Percentiles rank a stretch among this genome's conserved stretches.
These are phyloP conservation scores for Globisporangium polare DNA, from an alignment of 352 stramenopile genomes.

Conservation along the genomic window DNA sequence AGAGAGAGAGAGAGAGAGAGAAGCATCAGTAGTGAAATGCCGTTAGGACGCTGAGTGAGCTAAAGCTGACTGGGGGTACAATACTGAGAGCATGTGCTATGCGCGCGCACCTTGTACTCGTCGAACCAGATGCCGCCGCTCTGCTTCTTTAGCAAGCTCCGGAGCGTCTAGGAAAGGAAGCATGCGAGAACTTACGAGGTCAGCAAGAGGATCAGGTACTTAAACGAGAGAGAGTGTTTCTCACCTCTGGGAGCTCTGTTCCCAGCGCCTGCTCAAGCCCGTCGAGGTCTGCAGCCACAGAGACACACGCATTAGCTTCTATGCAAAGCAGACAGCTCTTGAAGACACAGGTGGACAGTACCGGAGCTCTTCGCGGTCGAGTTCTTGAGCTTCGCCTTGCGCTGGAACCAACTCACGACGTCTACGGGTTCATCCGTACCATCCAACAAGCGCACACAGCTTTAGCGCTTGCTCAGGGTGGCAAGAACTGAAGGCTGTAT, in stretches of 20 bases:
- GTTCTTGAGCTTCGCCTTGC: conserved; percentile 60
- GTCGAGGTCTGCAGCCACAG: conserved; percentile 46
- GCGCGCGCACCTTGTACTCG: conserved; percentile 53
- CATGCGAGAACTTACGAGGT: background rate
- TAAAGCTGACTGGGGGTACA: too few relatives aligned
- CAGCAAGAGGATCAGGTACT: background rate
- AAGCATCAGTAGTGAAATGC: background rate
- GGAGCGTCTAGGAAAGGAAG: conserved; percentile 34
- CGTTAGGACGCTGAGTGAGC: background rate
- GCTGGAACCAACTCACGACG: conserved; percentile 83
- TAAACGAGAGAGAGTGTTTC: background rate
- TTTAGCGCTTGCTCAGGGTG: background rate
- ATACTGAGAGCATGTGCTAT: background rate
- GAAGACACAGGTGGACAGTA: conserved; percentile 3
- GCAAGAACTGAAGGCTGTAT: too few relatives aligned
- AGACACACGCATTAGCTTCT: background rate
- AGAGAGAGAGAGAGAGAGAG: too few relatives aligned
- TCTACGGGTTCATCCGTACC: conserved; percentile 24
- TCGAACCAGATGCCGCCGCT: conserved; percentile 84
- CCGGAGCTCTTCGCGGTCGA: conserved; percentile 42
- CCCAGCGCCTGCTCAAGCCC: conserved; percentile 64
- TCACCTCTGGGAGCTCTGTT: conserved; percentile 52
- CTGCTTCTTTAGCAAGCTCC: conserved; percentile 65
- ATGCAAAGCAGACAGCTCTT: background rate
- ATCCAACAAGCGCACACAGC: background rate